phyloP scores from a whole-genome alignment of 306 rosid genomes.

The Dryas drummondii region DNA sequence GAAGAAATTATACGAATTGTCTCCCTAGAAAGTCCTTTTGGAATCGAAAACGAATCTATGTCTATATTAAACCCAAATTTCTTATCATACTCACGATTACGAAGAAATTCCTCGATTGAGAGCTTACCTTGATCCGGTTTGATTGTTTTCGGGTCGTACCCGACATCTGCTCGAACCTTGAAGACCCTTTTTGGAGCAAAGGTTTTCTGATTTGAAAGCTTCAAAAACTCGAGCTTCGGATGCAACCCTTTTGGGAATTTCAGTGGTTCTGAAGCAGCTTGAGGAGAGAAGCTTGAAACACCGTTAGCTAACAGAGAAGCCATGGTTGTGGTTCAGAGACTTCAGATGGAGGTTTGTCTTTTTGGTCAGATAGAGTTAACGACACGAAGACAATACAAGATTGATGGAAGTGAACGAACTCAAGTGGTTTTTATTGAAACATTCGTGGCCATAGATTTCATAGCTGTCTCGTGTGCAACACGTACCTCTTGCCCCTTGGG shows the following conservation, averaged over 20 bases:
- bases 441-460: constrained; percentile 25
- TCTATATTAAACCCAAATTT: constrained; percentile 69
- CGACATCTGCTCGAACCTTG: constrained; percentile 60
- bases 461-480: constrained; percentile 30
- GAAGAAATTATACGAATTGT: constrained; percentile 62
- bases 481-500: constrained; percentile 9
- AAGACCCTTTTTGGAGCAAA: constrained; percentile 26
- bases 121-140: constrained; percentile 35
- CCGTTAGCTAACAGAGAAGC: constrained; percentile 67
- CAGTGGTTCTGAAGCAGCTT: constrained; percentile 39
- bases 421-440: not conserved
- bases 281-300: constrained; percentile 55
- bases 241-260: constrained; percentile 32
- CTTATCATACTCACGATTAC: constrained; percentile 72
- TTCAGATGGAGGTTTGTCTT: too few relatives aligned
- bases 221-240: constrained; percentile 33
- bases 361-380: not conserved
- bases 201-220: constrained; percentile 23
- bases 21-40: constrained; percentile 69
- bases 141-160: constrained; percentile 35
- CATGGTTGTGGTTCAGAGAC: constrained; percentile 43
- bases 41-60: constrained; percentile 76
- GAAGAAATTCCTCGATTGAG: constrained; percentile 70
- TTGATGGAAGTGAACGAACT: not conserved
- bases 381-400: not conserved